Percentiles rank a stretch among this genome's conserved stretches.
Evolutionary conservation across 306 rosid species (phyloP).

Genomic region (Chamaecrista fasciculata): DNA sequence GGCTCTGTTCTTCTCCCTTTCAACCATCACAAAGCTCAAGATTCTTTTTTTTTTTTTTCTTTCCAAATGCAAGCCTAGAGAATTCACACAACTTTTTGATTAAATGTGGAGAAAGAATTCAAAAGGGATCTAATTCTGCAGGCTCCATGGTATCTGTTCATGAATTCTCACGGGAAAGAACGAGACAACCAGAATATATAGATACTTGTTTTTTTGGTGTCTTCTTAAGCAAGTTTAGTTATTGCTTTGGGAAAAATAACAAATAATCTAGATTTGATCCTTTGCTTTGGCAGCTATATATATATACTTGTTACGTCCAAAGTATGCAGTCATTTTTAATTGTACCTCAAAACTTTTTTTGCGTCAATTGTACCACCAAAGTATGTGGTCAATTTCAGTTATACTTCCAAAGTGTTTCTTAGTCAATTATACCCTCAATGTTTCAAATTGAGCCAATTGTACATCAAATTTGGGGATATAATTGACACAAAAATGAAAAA

Average conservation of each 20-base stretch:
- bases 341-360: too few relatives aligned
- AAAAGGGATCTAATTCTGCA: not conserved
- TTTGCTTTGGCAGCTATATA: constrained; percentile 48
- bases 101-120: not conserved
- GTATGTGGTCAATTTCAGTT: too few relatives aligned
- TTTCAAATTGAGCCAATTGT: too few relatives aligned
- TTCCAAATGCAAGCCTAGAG: not conserved
- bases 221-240: constrained; percentile 30
- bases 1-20: not conserved
- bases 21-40: constrained; percentile 20
- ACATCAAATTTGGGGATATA: too few relatives aligned
- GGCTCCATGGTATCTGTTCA: not conserved
- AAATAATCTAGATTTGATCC: constrained; percentile 34
- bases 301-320: too few relatives aligned
- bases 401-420: too few relatives aligned
- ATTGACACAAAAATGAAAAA: too few relatives aligned
- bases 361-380: too few relatives aligned
- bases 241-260: constrained; percentile 27
- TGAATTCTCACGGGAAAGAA: constrained; percentile 16
- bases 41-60: not conserved
- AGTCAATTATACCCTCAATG: too few relatives aligned
- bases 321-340: too few relatives aligned
- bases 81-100: not conserved
- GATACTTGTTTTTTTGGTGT: not conserved
- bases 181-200: constrained; percentile 37